Evolutionary conservation across 257 asterid genomes (phyloP).

Genomic region (Paraleonurus japonicus): DNA sequence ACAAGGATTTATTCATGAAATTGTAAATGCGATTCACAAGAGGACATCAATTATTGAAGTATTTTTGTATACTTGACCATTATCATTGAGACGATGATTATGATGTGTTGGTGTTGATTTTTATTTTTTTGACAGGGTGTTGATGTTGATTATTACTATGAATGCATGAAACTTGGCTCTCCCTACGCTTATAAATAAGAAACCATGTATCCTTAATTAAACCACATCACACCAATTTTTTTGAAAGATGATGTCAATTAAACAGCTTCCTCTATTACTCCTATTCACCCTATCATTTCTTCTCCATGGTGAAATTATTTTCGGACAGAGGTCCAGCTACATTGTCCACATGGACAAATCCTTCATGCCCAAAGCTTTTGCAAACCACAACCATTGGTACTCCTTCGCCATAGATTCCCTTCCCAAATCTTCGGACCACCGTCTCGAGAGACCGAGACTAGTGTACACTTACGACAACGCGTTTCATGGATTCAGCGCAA

Average conservation of each 20-base stretch:
- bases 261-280: background rate
- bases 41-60: background rate
- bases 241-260: conserved; percentile 26
- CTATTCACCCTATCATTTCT: background rate
- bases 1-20: too few relatives aligned
- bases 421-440: background rate
- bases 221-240: background rate
- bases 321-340: conserved; percentile 30
- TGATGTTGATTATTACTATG: background rate
- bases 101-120: background rate
- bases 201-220: too few relatives aligned
- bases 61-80: background rate
- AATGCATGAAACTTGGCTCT: background rate
- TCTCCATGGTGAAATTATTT: background rate
- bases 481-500: conserved; percentile 46
- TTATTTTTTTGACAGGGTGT: too few relatives aligned
- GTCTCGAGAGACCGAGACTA: background rate
- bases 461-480: conserved; percentile 46
- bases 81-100: background rate
- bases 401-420: conserved; percentile 30
- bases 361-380: conserved; percentile 36
- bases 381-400: conserved; percentile 37
- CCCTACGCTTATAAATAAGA: conserved; percentile 19
- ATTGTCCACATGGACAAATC: conserved; percentile 43
- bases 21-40: too few relatives aligned